Percentiles rank a stretch among this genome's conserved stretches.
phyloP scores from a whole-genome alignment of 768 basidiomycete genomes.

The Rhizopogon vesiculosus region DNA sequence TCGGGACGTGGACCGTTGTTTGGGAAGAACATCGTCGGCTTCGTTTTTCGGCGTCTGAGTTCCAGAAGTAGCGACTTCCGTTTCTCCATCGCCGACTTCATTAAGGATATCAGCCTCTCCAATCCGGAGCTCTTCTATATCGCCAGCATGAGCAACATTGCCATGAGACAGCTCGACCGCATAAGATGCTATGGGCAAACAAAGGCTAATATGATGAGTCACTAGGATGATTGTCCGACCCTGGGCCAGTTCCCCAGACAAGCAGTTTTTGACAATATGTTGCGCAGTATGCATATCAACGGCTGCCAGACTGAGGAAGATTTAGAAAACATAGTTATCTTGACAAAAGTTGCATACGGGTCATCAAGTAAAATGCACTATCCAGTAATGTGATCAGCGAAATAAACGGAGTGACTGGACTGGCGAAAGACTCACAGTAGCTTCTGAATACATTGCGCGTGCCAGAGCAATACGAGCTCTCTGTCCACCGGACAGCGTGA shows the following conservation, averaged over 20 bases:
- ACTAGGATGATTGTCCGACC: slow-evolving; percentile 76
- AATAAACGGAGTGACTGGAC: not conserved
- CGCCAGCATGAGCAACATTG: slow-evolving; percentile 43
- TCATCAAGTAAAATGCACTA: slow-evolving; percentile 66
- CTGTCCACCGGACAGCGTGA: slow-evolving; percentile 71
- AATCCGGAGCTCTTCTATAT: slow-evolving; percentile 40
- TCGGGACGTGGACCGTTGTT: not conserved
- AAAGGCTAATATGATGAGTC: slow-evolving; percentile 76
- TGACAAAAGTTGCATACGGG: slow-evolving; percentile 44
- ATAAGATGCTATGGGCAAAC: slow-evolving; percentile 63
- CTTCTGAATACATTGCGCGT: slow-evolving; percentile 72
- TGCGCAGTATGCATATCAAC: slow-evolving; percentile 78
- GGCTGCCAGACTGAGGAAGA: slow-evolving; percentile 47
- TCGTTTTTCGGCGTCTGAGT: slow-evolving; percentile 25
- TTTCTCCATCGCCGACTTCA: slow-evolving; percentile 39
- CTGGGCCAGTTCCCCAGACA: slow-evolving; percentile 55
- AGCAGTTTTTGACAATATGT: slow-evolving; percentile 60
- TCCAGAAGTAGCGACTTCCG: slow-evolving; percentile 15
- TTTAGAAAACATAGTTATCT: slow-evolving; percentile 9
- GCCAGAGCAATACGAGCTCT: slow-evolving; percentile 73
- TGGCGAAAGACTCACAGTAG: slow-evolving; percentile 34
- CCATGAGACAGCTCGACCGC: slow-evolving; percentile 59
- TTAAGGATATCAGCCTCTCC: slow-evolving; percentile 43
- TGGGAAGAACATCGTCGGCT: slow-evolving; percentile 21
- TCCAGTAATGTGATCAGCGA: not conserved